Percentiles rank a stretch among this genome's conserved stretches.
phyloP scores from a whole-genome alignment of 2,329 filamentous ascomycete genomes.

The Chaetomiaceae sp. region DNA sequence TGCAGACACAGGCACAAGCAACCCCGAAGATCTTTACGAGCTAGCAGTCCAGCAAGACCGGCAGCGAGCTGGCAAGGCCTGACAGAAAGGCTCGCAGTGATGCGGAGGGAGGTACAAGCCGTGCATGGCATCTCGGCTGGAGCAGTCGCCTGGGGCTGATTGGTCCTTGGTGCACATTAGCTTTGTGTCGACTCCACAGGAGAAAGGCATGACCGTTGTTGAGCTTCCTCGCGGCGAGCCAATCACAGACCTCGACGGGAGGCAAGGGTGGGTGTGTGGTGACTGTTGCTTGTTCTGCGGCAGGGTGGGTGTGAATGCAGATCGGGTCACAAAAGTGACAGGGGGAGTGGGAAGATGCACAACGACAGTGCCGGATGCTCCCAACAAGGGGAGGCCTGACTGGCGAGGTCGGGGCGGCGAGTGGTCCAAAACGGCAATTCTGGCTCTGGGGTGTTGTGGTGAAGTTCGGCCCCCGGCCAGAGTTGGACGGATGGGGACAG shows the following conservation, averaged over 20 bases:
- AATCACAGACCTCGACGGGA: slow-evolving; percentile 25
- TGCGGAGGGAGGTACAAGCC: slow-evolving; percentile 27
- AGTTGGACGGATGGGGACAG: slow-evolving; percentile 15
- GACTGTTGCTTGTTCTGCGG: slow-evolving; percentile 17
- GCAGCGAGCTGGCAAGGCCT: too few relatives aligned
- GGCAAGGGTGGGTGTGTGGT: slow-evolving; percentile 16
- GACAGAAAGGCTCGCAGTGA: slow-evolving; percentile 23
- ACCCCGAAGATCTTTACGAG: slow-evolving; percentile 2
- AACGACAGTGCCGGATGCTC: slow-evolving; percentile 10
- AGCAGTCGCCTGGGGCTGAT: slow-evolving; percentile 34
- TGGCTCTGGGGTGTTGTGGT: slow-evolving; percentile 13
- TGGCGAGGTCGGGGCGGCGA: slow-evolving; percentile 14
- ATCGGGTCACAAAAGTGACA: slow-evolving; percentile 23
- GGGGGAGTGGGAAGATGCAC: slow-evolving; percentile 2
- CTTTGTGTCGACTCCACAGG: slow-evolving; percentile 41
- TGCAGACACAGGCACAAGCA: slow-evolving; percentile 10
- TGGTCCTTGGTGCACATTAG: slow-evolving; percentile 40
- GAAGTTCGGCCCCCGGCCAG: slow-evolving; percentile 17
- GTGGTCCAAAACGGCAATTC: slow-evolving; percentile 15
- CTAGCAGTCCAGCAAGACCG: slow-evolving; percentile 11
- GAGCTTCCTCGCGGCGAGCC: slow-evolving; percentile 32
- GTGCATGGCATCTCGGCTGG: slow-evolving; percentile 38
- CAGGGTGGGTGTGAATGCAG: slow-evolving; percentile 17
- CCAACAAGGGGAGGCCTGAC: slow-evolving; percentile 7
- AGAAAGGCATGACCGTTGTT: slow-evolving; percentile 47